phyloP scores from a whole-genome alignment of 2,329 filamentous ascomycete genomes.

The Conoideocrella luteorostrata region DNA sequence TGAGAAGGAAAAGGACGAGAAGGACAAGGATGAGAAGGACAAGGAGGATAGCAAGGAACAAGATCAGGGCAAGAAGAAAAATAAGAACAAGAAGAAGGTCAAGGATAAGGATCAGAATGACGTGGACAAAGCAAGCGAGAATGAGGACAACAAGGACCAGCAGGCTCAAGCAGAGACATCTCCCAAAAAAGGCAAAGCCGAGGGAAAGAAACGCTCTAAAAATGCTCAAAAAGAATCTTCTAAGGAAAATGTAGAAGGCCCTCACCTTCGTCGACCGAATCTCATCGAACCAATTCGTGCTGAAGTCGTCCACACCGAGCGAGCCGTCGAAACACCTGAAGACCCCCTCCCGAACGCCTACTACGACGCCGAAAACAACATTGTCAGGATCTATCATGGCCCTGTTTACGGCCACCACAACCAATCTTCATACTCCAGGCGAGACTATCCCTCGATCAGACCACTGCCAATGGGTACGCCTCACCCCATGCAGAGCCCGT shows the following conservation, averaged over 20 bases:
- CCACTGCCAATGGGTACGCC: conserved; percentile 36
- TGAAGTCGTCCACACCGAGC: conserved; percentile 48
- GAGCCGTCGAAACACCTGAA: conserved; percentile 43
- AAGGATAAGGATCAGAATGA: conserved; percentile 12
- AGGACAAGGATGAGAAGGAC: conserved; percentile 10
- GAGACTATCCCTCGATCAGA: conserved; percentile 19
- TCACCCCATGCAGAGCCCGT: conserved; percentile 37
- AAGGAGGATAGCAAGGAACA: conserved; percentile 9
- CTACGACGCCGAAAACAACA: conserved; percentile 44
- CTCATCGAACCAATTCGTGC: conserved; percentile 42
- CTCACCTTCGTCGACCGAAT: conserved; percentile 32
- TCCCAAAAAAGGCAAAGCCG: conserved; percentile 3
- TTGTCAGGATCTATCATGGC: conserved; percentile 53
- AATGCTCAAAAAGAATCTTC: conserved; percentile 10
- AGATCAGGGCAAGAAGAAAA: conserved; percentile 6
- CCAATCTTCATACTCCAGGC: conserved; percentile 38
- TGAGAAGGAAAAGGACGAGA: neutral
- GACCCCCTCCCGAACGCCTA: conserved; percentile 56
- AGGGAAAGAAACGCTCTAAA: conserved; percentile 8
- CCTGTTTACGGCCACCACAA: conserved; percentile 47
- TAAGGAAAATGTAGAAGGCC: no score
- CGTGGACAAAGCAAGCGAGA: conserved; percentile 8
- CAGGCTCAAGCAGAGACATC: neutral
- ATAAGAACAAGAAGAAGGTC: conserved; percentile 11
- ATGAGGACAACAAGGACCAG: conserved; percentile 6